phyloP scores from a whole-genome alignment of 2,329 filamentous ascomycete species.

The Colletotrichum eremochloae region DNA sequence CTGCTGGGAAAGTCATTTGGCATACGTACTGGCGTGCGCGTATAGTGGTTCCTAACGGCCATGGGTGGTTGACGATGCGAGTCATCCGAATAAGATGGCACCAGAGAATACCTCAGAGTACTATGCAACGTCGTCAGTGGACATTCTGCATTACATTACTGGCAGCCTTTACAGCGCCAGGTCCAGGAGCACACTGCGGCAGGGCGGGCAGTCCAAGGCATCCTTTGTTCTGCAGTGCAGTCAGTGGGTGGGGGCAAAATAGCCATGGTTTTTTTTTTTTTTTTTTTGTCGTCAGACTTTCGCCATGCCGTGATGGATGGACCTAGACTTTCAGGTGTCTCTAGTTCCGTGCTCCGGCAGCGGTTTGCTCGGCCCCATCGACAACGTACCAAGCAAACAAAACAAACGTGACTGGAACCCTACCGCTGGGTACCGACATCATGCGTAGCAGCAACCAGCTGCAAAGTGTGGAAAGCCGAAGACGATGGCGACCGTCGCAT shows the following conservation, averaged over 20 bases:
- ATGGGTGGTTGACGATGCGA: constrained; percentile 29
- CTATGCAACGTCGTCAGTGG: neutral
- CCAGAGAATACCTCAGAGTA: neutral
- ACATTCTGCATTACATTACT: constrained; percentile 13
- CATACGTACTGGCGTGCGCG: constrained; percentile 2
- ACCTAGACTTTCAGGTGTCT: constrained; percentile 13
- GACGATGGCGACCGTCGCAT: constrained; percentile 11
- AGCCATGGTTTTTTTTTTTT: neutral
- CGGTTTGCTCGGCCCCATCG: constrained; percentile 24
- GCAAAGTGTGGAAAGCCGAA: neutral
- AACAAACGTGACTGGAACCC: constrained; percentile 10
- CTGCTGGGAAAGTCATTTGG: neutral
- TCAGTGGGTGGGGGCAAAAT: neutral
- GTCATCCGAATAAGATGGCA: constrained; percentile 21
- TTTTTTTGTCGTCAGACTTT: constrained; percentile 3
- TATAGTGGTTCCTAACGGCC: neutral
- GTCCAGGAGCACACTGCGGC: neutral
- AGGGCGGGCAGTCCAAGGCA: neutral
- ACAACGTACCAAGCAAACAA: constrained; percentile 22
- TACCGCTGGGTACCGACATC: neutral
- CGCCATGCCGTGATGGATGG: constrained; percentile 7
- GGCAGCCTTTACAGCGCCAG: constrained; percentile 1
- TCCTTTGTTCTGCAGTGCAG: constrained; percentile 8
- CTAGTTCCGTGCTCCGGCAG: constrained; percentile 27
- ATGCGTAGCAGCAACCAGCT: neutral